These are phyloP conservation scores for Teratosphaeria zuluensis DNA, from an alignment of 2,329 filamentous ascomycete species.

Conservation along the genomic window DNA sequence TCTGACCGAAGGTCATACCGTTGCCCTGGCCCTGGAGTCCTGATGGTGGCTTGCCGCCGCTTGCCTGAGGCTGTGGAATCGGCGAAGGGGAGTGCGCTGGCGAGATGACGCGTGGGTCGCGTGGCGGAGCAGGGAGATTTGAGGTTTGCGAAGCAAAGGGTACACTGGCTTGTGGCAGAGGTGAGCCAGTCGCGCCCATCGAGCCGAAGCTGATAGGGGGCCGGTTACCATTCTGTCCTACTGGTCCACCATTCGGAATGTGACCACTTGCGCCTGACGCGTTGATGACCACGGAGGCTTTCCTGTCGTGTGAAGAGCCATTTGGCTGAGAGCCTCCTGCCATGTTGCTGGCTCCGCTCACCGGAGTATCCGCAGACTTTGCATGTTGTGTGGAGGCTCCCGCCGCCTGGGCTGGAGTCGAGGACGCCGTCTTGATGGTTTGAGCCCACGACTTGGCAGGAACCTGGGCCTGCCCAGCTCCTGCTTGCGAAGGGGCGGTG, in stretches of 20 bases:
- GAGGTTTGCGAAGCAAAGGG: constrained; percentile 57
- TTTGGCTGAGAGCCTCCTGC: constrained; percentile 44
- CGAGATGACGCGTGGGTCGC: constrained; percentile 65
- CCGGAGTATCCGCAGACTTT: constrained; percentile 60
- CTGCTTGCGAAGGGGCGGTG: constrained; percentile 42
- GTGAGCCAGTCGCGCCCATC: constrained; percentile 53
- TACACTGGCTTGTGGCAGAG: constrained; percentile 52
- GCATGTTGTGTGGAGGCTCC: constrained; percentile 45
- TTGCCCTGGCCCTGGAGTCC: constrained; percentile 60
- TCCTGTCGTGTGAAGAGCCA: constrained; percentile 64
- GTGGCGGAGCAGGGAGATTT: constrained; percentile 42
- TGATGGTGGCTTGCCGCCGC: constrained; percentile 73
- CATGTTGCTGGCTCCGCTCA: constrained; percentile 64
- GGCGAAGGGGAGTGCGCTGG: constrained; percentile 85
- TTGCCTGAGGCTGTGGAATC: constrained; percentile 79
- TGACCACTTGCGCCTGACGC: constrained; percentile 68
- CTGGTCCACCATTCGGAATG: constrained; percentile 65
- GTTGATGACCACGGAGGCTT: constrained; percentile 85
- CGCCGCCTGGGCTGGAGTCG: constrained; percentile 44
- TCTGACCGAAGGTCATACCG: constrained; percentile 72
- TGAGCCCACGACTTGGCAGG: constrained; percentile 52
- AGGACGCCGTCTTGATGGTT: constrained; percentile 47
- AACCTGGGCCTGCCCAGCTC: constrained; percentile 46
- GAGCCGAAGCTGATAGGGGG: constrained; percentile 73
- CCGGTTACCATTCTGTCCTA: constrained; percentile 41